phyloP scores from a whole-genome alignment of 176 grass and related monocot species.

The Carex kokanica region DNA sequence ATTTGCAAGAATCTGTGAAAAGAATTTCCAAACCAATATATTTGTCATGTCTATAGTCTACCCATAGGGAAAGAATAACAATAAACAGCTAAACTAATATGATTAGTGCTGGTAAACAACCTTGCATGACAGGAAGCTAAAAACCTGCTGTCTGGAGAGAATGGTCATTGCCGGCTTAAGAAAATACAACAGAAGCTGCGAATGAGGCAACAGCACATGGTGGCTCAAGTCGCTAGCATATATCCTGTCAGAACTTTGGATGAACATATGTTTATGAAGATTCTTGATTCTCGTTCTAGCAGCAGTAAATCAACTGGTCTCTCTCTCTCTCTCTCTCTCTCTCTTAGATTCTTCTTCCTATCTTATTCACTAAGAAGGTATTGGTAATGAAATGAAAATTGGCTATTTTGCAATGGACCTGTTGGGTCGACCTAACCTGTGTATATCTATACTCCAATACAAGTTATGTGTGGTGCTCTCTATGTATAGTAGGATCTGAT shows the following conservation, averaged over 20 bases:
- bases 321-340: constrained; percentile 7
- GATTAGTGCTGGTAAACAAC: constrained; percentile 2
- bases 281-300: constrained; percentile 35
- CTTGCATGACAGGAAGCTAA: constrained; percentile 53
- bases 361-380: not conserved
- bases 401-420: not conserved
- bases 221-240: constrained; percentile 48
- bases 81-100: not conserved
- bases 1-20: constrained; percentile 9
- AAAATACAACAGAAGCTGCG: constrained; percentile 36
- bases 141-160: constrained; percentile 57
- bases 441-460: not conserved
- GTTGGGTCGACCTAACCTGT: no score
- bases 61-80: not conserved
- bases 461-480: not conserved
- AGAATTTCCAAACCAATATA: not conserved
- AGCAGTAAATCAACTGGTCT: constrained; percentile 36
- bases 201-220: constrained; percentile 72
- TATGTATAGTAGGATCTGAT: not conserved
- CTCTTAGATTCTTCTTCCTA: not conserved
- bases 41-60: not conserved
- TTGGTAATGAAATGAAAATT: not conserved
- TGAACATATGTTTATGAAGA: constrained; percentile 47
- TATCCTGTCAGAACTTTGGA: constrained; percentile 66
- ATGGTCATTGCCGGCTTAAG: constrained; percentile 56